A percentile compares a stretch with the other conserved stretches of the same genome.
phyloP scores from a whole-genome alignment of 176 grass and related monocot genomes.

The Elymus sibiricus region DNA sequence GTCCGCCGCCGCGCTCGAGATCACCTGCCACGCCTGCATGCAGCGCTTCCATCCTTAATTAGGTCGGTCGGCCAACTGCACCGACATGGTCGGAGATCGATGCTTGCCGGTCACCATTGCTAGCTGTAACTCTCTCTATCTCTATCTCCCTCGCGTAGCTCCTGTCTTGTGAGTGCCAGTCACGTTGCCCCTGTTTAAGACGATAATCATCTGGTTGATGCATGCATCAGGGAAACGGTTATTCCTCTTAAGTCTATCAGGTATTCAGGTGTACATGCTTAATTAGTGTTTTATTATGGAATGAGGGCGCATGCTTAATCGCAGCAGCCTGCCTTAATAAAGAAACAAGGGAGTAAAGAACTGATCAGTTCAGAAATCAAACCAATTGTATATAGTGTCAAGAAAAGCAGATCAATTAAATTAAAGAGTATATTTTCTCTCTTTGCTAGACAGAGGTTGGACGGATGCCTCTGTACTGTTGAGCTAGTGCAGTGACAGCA shows the following conservation, averaged over 20 bases:
- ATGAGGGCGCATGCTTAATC: neutral
- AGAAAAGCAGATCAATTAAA: no score
- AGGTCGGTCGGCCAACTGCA: neutral
- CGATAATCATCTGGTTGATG: slow-evolving; percentile 15
- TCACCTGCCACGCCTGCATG: slow-evolving; percentile 95
- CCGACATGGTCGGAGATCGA: neutral
- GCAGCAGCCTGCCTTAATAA: neutral
- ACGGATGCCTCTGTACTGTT: neutral
- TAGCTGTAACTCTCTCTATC: slow-evolving; percentile 18
- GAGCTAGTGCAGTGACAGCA: neutral
- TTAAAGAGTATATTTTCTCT: neutral
- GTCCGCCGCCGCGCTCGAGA: slow-evolving; percentile 67
- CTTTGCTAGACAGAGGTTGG: neutral
- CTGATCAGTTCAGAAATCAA: neutral
- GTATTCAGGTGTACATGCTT: neutral
- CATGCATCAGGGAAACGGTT: slow-evolving; percentile 3
- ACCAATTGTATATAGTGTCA: neutral
- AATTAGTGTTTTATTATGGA: neutral
- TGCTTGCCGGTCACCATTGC: neutral
- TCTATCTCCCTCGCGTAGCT: neutral
- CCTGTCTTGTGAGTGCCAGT: slow-evolving; percentile 5
- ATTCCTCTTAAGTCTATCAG: neutral
- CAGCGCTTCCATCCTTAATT: slow-evolving; percentile 77
- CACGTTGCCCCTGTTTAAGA: slow-evolving; percentile 22
- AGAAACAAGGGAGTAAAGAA: neutral